Evolutionary conservation across 2,329 filamentous ascomycete genomes (phyloP).

Genomic region (Cladorrhinum sp.): DNA sequence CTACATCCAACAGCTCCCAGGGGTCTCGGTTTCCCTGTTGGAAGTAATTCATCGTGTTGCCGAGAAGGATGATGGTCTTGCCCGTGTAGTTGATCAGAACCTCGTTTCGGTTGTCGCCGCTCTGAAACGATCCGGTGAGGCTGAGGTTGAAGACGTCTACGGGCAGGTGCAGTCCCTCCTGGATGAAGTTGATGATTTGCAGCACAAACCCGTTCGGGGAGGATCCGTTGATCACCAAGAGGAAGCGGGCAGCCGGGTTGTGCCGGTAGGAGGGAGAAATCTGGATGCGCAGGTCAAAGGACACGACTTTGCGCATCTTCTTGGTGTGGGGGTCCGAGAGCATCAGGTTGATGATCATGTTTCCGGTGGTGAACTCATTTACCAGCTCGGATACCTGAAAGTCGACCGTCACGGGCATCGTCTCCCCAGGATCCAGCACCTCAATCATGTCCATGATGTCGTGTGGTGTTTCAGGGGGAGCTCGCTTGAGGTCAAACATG

Average conservation of each 20-base stretch:
- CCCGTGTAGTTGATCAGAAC: constrained; percentile 13
- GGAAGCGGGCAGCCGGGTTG: constrained; percentile 13
- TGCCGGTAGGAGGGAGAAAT: constrained; percentile 15
- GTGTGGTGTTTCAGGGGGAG: constrained; percentile 9
- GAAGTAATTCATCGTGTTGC: constrained; percentile 19
- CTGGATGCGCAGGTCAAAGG: constrained; percentile 17
- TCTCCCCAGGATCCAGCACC: constrained; percentile 13
- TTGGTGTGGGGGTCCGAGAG: constrained; percentile 12
- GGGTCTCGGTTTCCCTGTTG: constrained; percentile 13
- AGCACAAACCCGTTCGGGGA: constrained; percentile 10
- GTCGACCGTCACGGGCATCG: constrained; percentile 12
- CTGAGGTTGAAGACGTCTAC: constrained; percentile 20
- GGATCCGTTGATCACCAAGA: constrained; percentile 16
- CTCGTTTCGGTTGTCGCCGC: constrained; percentile 1
- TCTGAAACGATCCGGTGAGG: constrained; percentile 11
- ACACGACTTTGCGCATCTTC: constrained; percentile 3
- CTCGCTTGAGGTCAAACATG: constrained; percentile 13
- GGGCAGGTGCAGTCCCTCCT: constrained; percentile 6
- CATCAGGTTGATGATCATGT: constrained; percentile 14
- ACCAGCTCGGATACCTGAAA: constrained; percentile 14
- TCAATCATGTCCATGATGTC: constrained; percentile 15
- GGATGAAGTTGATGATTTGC: constrained; percentile 14
- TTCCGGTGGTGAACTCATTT: constrained; percentile 11
- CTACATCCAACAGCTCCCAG: constrained; percentile 15
- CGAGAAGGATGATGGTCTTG: constrained; percentile 15